These are phyloP conservation scores for Byssoonygena ceratinophila DNA, from an alignment of 2,329 filamentous ascomycete species.

Conservation along the genomic window DNA sequence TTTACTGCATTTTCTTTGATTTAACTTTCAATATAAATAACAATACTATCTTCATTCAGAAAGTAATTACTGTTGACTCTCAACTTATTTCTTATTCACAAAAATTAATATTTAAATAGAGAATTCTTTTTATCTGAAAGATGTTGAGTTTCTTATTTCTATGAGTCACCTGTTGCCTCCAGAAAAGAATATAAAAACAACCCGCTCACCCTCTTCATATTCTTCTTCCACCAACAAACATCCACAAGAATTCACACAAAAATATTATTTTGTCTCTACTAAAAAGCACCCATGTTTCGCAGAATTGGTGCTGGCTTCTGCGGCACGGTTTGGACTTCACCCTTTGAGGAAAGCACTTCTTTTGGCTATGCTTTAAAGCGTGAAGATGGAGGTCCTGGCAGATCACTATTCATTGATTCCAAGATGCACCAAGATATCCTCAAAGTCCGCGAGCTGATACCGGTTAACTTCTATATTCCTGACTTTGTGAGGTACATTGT, in stretches of 20 bases:
- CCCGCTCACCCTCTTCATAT: too few species aligned
- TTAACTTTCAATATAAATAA: background rate
- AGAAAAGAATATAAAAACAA: too few species aligned
- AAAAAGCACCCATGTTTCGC: too few species aligned
- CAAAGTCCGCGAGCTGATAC: constrained; percentile 10
- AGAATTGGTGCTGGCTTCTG: too few species aligned
- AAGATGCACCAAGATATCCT: constrained; percentile 24
- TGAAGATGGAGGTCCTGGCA: constrained; percentile 25
- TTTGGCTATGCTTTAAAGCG: constrained; percentile 27
- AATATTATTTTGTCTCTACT: too few species aligned
- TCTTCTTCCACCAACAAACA: too few species aligned
- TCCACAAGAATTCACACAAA: too few species aligned
- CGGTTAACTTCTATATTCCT: constrained; percentile 19
- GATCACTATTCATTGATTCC: constrained; percentile 26
- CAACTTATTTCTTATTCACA: background rate
- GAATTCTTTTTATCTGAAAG: constrained; percentile 3
- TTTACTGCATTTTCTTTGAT: too few species aligned
- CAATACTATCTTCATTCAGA: background rate
- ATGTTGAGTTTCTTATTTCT: too few species aligned
- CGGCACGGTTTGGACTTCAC: too few species aligned
- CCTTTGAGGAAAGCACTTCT: too few species aligned
- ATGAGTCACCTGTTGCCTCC: too few species aligned
- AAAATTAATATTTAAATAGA: background rate
- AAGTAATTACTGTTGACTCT: background rate
- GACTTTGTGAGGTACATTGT: constrained; percentile 22